These are phyloP conservation scores for Salisapilia sapeloensis DNA, from an alignment of 352 stramenopile species.

Conservation along the genomic window DNA sequence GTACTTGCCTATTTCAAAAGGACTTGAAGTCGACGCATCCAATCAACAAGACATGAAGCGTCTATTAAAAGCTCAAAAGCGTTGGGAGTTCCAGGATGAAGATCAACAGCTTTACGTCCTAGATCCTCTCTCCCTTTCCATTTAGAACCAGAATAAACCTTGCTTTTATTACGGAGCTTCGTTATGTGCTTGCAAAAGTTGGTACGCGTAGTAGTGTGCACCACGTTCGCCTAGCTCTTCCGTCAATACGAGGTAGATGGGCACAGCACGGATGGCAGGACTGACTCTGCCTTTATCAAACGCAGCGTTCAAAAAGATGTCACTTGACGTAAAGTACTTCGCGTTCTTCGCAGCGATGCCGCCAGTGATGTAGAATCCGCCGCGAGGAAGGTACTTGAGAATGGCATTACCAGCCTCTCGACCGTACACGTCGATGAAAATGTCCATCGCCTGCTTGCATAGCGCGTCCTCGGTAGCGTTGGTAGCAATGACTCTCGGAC, in stretches of 20 bases:
- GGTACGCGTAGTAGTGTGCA: slow-evolving; percentile 78
- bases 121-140: slow-evolving; percentile 3
- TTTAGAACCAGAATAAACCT: slow-evolving; percentile 1
- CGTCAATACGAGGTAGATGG: slow-evolving; percentile 80
- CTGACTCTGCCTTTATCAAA: slow-evolving; percentile 83
- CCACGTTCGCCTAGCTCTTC: slow-evolving; percentile 82
- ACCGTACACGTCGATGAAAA: slow-evolving; percentile 90
- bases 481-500: slow-evolving; percentile 75
- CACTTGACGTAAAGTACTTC: slow-evolving; percentile 77
- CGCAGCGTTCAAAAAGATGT: slow-evolving; percentile 67
- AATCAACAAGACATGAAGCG: slow-evolving; percentile 5
- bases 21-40: slow-evolving; percentile 3
- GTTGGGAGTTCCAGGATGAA: slow-evolving; percentile 4
- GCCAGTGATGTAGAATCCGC: slow-evolving; percentile 94
- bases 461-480: slow-evolving; percentile 72
- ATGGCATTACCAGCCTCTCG: slow-evolving; percentile 86
- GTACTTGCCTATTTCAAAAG: slow-evolving; percentile 1
- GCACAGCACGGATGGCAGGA: slow-evolving; percentile 50
- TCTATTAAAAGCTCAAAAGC: slow-evolving; percentile 6
- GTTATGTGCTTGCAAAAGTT: slow-evolving; percentile 56
- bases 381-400: slow-evolving; percentile 92
- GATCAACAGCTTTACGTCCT: slow-evolving; percentile 4
- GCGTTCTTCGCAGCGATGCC: slow-evolving; percentile 96
- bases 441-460: slow-evolving; percentile 84
- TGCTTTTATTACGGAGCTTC: no score